phyloP scores from a whole-genome alignment of 2,329 filamentous ascomycete genomes.

The Cephalotrichum gorgonifer region DNA sequence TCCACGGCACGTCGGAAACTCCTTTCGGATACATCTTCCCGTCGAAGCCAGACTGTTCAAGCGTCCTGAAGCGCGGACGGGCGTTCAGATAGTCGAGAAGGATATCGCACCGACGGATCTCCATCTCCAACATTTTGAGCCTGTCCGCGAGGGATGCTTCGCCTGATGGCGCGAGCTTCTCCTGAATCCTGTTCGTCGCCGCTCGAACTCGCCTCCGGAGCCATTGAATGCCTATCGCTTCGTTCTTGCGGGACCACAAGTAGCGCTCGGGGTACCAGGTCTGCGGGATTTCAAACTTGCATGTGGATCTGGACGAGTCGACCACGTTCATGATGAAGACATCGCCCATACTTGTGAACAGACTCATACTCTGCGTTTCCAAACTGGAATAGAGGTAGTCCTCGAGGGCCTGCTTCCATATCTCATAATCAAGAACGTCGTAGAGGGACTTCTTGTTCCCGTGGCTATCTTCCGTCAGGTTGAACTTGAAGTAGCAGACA shows the following conservation, averaged over 20 bases:
- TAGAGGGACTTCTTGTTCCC: constrained; percentile 29
- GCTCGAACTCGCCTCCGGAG: constrained; percentile 1
- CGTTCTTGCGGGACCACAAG: constrained; percentile 29
- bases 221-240: constrained; percentile 19
- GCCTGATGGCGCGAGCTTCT: not conserved
- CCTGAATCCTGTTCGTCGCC: not conserved
- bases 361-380: constrained; percentile 25
- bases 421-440: constrained; percentile 35
- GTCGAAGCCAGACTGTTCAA: constrained; percentile 26
- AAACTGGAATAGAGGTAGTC: constrained; percentile 22
- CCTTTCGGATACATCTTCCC: constrained; percentile 23
- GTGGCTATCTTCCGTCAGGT: constrained; percentile 1
- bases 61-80: constrained; percentile 22
- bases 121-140: not conserved
- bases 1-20: constrained; percentile 26
- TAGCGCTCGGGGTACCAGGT: constrained; percentile 46
- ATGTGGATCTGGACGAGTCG: constrained; percentile 24
- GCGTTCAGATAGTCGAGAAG: constrained; percentile 22
- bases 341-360: constrained; percentile 33
- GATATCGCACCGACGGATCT: constrained; percentile 10
- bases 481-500: constrained; percentile 1
- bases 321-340: constrained; percentile 37
- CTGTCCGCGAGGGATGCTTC: not conserved
- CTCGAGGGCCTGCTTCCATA: constrained; percentile 34
- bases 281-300: constrained; percentile 19